Evolutionary conservation across 2,329 filamentous ascomycete species (phyloP).

Genomic region (Talaromyces pinophilus): DNA sequence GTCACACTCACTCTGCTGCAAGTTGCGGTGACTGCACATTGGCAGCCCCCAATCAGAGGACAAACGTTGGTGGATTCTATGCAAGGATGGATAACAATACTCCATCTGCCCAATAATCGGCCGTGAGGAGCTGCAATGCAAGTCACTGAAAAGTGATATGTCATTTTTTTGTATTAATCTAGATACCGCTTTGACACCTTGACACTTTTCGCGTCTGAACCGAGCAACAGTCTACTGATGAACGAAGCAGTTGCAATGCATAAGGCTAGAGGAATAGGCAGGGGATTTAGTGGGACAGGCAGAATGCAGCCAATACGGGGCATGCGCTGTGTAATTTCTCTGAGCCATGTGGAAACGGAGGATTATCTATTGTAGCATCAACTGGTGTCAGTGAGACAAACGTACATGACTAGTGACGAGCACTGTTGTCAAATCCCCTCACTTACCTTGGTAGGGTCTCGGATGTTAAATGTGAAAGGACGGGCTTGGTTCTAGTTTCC

Average conservation of each 20-base stretch:
- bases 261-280: background rate
- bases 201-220: background rate
- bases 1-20: background rate
- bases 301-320: conserved; percentile 10
- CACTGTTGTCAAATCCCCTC: background rate
- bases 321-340: conserved; percentile 6
- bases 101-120: conserved; percentile 9
- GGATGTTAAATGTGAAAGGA: background rate
- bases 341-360: conserved; percentile 15
- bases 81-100: conserved; percentile 12
- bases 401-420: conserved; percentile 10
- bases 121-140: conserved; percentile 11
- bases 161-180: background rate
- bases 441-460: background rate
- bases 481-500: background rate
- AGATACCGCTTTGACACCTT: conserved; percentile 13
- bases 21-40: conserved; percentile 6
- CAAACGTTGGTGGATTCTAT: background rate
- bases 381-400: background rate
- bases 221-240: background rate
- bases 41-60: conserved; percentile 9
- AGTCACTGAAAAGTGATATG: conserved; percentile 12
- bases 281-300: conserved; percentile 1
- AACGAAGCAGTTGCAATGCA: background rate
- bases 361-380: conserved; percentile 7